Evolutionary conservation across 192 early-diverging fungal genomes (phyloP).

Genomic region (Phycomyces blakesleeanus): DNA sequence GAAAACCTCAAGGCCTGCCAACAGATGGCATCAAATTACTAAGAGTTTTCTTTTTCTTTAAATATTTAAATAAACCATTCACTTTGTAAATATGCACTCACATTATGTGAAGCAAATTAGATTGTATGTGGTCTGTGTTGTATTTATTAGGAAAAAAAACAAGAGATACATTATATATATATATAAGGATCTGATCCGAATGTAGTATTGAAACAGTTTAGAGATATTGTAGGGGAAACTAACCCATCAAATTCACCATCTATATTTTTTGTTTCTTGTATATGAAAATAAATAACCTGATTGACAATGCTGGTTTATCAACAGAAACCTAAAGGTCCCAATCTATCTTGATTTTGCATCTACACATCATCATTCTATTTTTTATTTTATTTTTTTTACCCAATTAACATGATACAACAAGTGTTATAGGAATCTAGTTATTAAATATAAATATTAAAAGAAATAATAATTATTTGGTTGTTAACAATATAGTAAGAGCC

Average conservation of each 20-base stretch:
- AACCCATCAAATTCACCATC: neutral
- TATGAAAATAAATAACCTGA: neutral
- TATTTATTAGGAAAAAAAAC: neutral
- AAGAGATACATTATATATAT: no score
- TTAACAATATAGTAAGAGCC: no score
- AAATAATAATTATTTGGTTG: no score
- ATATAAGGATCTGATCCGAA: no score
- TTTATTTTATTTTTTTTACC: no score
- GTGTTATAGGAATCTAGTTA: no score
- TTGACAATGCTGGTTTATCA: no score
- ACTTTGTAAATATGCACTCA: neutral
- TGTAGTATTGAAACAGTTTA: neutral
- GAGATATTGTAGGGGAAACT: neutral
- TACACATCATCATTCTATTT: no score
- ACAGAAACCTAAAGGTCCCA: no score
- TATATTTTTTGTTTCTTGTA: neutral
- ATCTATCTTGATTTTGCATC: no score
- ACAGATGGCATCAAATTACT: conserved; percentile 43
- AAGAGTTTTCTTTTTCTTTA: neutral
- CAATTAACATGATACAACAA: no score
- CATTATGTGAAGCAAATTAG: neutral
- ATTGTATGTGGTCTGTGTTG: neutral
- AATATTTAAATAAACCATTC: neutral
- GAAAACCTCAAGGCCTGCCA: conserved; percentile 92
- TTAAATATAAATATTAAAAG: no score